Evolutionary conservation across 2,329 filamentous ascomycete species (phyloP).

Genomic region (Arthrobotrys megalospora): DNA sequence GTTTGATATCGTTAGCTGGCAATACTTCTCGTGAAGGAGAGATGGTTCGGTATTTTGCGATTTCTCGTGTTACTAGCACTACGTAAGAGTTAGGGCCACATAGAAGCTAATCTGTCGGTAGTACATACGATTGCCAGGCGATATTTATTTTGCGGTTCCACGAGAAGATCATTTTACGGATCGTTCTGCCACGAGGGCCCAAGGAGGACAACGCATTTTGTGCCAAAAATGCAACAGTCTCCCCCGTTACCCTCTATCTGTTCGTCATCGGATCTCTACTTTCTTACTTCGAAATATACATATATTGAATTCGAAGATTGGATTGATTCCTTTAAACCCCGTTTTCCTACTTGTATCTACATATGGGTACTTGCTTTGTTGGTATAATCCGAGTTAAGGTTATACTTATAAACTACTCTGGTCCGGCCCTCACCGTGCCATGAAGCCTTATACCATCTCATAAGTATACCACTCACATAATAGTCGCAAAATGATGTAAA

Average conservation of each 20-base stretch:
- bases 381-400: too few species aligned
- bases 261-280: too few species aligned
- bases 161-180: not conserved
- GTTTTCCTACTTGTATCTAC: too few species aligned
- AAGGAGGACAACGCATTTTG: slow-evolving; percentile 14
- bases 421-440: not conserved
- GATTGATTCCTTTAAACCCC: too few species aligned
- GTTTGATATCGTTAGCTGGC: slow-evolving; percentile 17
- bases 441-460: slow-evolving; percentile 16
- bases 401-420: too few species aligned
- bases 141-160: not conserved
- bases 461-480: slow-evolving; percentile 9
- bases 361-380: not conserved
- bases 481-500: slow-evolving; percentile 26
- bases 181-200: not conserved
- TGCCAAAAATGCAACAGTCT: slow-evolving; percentile 30
- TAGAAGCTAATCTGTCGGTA: not conserved
- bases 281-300: too few species aligned
- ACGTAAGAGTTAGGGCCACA: not conserved
- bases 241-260: too few species aligned
- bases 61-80: not conserved
- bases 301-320: too few species aligned
- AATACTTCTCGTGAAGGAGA: not conserved
- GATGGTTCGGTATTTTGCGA: not conserved
- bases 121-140: not conserved